Evolutionary conservation across 2,329 filamentous ascomycete species (phyloP), one percentile per base, ranked within the genome.

Genomic region (Penicillium expansum): DNA sequence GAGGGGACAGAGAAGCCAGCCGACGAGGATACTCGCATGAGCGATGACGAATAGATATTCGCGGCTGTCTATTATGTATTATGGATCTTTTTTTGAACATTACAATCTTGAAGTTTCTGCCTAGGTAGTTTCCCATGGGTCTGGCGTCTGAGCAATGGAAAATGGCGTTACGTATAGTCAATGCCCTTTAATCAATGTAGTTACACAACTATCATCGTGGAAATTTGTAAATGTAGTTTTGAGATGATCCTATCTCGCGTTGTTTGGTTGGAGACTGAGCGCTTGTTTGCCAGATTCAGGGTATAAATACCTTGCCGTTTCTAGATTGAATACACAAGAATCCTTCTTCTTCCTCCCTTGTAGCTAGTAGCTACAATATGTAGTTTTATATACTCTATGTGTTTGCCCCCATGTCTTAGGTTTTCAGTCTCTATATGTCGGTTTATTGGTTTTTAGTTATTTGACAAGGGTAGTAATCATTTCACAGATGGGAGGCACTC

Each of bases 21-120:
- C 37, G 58, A 67, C 41, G 63, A 68, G n/a, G 66, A 70, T 57
- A 59, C 59, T 37, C 61, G 33, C 29, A 66, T 66, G 64, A 65
- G 62, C 44, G 64, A 66, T 44, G 58, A 66, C 33, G 54, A 56
- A 50, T 56, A 47, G 27, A 18, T 9, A 6, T 38, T 45, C 4
- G 18, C n/a, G 33, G 52, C 24, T 24, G 18, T 54, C 13, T 41
- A 30, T 55, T 24, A 52, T 56, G 54, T 56, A 52, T 52, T 52
- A 52, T 56, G 54, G 48, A 45, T 52, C 35, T 30, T 41, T 41
- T 30, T 30, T 52, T 39, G 42, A 42, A 52, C 48, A 47, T 47
- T 52, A 32, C 18, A 56, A 47, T 52, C 48, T 56, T 13, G 35
- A 56, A 52, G 9, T 42, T 33, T 48, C 37, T 42, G 14, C 52